phyloP scores from a whole-genome alignment of 2,329 filamentous ascomycete species.

The Xylaria arbuscula region DNA sequence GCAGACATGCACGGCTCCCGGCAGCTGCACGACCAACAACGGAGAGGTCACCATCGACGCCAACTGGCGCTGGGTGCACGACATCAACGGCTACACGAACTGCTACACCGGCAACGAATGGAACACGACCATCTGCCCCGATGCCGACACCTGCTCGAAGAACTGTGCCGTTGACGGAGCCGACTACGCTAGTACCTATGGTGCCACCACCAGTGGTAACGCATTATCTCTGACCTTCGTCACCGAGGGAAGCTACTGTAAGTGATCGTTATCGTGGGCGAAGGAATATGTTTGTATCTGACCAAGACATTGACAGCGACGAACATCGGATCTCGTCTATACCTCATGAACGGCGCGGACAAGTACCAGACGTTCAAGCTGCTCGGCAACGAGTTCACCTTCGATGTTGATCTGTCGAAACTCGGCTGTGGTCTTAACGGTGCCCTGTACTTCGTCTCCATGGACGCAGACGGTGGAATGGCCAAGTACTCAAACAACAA shows the following conservation, averaged over 20 bases:
- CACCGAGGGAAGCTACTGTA: conserved; percentile 56
- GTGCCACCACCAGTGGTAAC: conserved; percentile 58
- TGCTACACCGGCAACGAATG: conserved; percentile 59
- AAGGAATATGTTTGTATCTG: not conserved
- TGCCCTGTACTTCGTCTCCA: conserved; percentile 67
- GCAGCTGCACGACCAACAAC: conserved; percentile 56
- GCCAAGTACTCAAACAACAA: conserved; percentile 59
- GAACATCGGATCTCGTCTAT: conserved; percentile 62
- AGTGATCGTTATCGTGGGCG: conserved; percentile 1
- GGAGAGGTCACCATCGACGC: conserved; percentile 61
- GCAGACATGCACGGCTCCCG: conserved; percentile 57
- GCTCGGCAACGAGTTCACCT: conserved; percentile 69
- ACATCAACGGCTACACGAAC: conserved; percentile 55
- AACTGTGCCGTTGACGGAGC: conserved; percentile 59
- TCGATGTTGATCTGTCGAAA: conserved; percentile 71
- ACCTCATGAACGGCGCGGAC: conserved; percentile 64
- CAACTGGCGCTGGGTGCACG: conserved; percentile 65
- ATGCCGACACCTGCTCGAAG: conserved; percentile 53
- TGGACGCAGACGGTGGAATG: conserved; percentile 65
- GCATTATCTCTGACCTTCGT: conserved; percentile 62
- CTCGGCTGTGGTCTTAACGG: conserved; percentile 72
- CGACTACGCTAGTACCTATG: conserved; percentile 58
- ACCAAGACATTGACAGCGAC: conserved; percentile 38
- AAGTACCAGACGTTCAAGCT: conserved; percentile 69
- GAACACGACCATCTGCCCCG: conserved; percentile 52